A percentile compares a stretch with the other conserved stretches of the same genome.
Evolutionary conservation across 1,139 yeast genomes (phyloP).

Genomic region (Debaryomyces udenii): DNA sequence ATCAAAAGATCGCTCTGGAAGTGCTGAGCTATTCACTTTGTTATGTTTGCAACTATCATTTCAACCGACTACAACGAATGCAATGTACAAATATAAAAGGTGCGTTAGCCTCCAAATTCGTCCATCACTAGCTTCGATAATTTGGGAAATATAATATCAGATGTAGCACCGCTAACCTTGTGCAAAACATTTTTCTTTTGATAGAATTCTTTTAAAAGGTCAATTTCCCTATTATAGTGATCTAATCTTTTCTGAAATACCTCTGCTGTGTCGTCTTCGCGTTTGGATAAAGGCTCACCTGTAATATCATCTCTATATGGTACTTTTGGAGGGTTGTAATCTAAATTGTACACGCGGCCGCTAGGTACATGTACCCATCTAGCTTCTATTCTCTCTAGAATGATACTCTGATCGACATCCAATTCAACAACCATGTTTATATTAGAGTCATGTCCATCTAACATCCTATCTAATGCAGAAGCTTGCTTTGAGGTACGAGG

Average conservation of each 20-base stretch:
- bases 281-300: constrained; percentile 78
- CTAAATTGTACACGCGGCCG: constrained; percentile 82
- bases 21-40: no score
- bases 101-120: constrained; percentile 24
- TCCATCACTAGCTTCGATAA: constrained; percentile 44
- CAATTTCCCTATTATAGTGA: constrained; percentile 59
- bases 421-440: constrained; percentile 80
- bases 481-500: constrained; percentile 86
- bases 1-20: no score
- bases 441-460: constrained; percentile 39
- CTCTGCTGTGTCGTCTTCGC: constrained; percentile 77
- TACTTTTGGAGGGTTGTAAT: constrained; percentile 85
- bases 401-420: constrained; percentile 79
- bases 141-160: constrained; percentile 83
- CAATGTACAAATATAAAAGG: neutral
- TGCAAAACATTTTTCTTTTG: constrained; percentile 52
- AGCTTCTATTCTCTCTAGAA: constrained; percentile 78
- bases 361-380: constrained; percentile 84
- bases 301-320: constrained; percentile 85
- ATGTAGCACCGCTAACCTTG: constrained; percentile 72
- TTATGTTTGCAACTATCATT: neutral
- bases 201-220: constrained; percentile 69
- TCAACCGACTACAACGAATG: neutral
- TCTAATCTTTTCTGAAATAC: constrained; percentile 71
- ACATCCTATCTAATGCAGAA: constrained; percentile 49